phyloP scores from a whole-genome alignment of 306 rosid species.

The Fagus crenata region DNA sequence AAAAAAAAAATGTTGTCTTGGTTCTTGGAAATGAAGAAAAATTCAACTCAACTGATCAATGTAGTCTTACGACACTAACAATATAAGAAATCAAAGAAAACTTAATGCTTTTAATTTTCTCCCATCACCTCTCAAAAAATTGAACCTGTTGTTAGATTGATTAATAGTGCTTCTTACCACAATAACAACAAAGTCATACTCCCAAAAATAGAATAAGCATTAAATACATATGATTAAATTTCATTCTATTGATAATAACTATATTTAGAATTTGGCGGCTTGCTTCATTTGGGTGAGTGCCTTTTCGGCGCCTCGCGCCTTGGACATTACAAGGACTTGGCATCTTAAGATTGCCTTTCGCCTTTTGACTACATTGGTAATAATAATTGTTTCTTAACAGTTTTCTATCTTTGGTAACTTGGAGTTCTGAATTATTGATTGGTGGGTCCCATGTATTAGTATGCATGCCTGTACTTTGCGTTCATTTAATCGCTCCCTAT shows the following conservation, averaged over 20 bases:
- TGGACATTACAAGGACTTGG: too few relatives aligned
- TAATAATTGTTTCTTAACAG: neutral
- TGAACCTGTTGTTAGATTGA: too few relatives aligned
- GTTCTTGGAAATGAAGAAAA: conserved; percentile 2
- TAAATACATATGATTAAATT: too few relatives aligned
- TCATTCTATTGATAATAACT: too few relatives aligned
- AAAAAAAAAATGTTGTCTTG: neutral
- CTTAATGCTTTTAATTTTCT: neutral
- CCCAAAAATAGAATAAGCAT: neutral
- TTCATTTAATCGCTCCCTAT: neutral
- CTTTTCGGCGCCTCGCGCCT: too few relatives aligned
- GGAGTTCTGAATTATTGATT: neutral
- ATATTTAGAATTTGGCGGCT: too few relatives aligned
- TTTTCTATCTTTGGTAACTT: neutral
- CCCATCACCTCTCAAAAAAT: neutral
- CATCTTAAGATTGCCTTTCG: too few relatives aligned
- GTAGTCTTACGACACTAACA: neutral
- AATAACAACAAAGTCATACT: neutral
- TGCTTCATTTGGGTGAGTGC: too few relatives aligned
- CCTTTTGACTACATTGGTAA: neutral
- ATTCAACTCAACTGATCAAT: neutral
- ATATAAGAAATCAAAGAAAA: neutral
- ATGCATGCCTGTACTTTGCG: neutral
- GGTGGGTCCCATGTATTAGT: neutral
- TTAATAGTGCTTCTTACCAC: too few relatives aligned